Evolutionary conservation across 106 monocot genomes (phyloP).

Genomic region (Vanilla planifolia): DNA sequence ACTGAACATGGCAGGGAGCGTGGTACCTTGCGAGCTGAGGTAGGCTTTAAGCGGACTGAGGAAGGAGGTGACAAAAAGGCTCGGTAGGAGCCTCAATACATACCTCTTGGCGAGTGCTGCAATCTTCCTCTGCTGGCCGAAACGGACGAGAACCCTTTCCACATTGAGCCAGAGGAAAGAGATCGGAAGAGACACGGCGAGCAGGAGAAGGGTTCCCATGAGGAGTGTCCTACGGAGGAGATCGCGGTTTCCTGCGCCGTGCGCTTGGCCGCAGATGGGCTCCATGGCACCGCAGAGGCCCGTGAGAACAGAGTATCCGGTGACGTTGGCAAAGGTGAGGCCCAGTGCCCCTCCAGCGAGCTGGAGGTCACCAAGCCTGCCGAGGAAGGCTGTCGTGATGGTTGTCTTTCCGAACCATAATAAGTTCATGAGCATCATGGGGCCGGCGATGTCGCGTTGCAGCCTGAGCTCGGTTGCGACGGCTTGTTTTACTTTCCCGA

Average conservation of each 20-base stretch:
- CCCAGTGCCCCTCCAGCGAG: constrained; percentile 55
- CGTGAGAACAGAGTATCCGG: constrained; percentile 46
- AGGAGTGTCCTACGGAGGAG: constrained; percentile 71
- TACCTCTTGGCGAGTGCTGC: constrained; percentile 41
- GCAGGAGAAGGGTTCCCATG: constrained; percentile 59
- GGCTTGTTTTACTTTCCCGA: background rate
- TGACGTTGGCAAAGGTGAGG: constrained; percentile 68
- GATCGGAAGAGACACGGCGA: constrained; percentile 54
- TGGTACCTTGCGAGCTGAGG: constrained; percentile 69
- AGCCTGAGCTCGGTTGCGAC: constrained; percentile 26
- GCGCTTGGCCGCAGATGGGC: constrained; percentile 85
- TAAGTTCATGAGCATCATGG: constrained; percentile 36
- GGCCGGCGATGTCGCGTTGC: constrained; percentile 29
- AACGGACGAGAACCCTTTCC: constrained; percentile 47
- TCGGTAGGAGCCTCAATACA: constrained; percentile 57
- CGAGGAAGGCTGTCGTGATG: constrained; percentile 40
- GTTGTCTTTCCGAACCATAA: constrained; percentile 42
- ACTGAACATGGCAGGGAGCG: constrained; percentile 63
- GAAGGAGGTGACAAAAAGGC: constrained; percentile 60
- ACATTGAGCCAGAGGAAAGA: constrained; percentile 69
- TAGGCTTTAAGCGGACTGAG: constrained; percentile 82
- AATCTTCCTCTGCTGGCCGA: constrained; percentile 64
- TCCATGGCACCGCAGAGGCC: constrained; percentile 71
- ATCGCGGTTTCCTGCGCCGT: constrained; percentile 59
- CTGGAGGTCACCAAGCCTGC: constrained; percentile 35